Conservation (phyloP, 768 basidiomycete genomes). For the Leccinum sublutescens region DNA sequence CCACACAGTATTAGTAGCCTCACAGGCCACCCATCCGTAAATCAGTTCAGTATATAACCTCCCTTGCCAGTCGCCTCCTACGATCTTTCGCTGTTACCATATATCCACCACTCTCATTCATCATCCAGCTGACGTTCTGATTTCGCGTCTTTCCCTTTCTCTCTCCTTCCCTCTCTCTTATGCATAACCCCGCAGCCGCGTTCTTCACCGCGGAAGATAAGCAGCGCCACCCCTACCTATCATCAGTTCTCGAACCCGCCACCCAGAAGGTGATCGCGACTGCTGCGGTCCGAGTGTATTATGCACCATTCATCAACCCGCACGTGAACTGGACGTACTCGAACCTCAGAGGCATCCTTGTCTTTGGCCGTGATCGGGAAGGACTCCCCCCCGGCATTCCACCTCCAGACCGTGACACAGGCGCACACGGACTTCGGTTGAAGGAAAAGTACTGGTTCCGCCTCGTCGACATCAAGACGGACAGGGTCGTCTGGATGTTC, state of each 20-base stretch:
- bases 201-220: constrained; percentile 39
- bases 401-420: constrained; percentile 19
- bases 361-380: constrained; percentile 45
- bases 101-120: constrained; percentile 21
- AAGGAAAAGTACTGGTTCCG: constrained; percentile 59
- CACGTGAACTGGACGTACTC: constrained; percentile 59
- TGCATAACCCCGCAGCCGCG: constrained; percentile 32
- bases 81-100: constrained; percentile 16
- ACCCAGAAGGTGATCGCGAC: constrained; percentile 50
- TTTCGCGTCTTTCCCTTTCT: constrained; percentile 1
- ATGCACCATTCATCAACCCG: constrained; percentile 49
- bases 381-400: constrained; percentile 22
- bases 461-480: constrained; percentile 54
- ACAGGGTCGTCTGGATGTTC: constrained; percentile 68
- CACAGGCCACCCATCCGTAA: constrained; percentile 24
- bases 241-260: constrained; percentile 38
- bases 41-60: constrained; percentile 34
- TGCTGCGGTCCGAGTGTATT: constrained; percentile 59
- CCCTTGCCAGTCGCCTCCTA: constrained; percentile 11
- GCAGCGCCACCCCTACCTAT: constrained; percentile 38
- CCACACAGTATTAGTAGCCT: constrained; percentile 14
- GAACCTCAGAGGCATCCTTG: constrained; percentile 56
- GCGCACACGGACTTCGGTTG: constrained; percentile 24
- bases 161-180: constrained; percentile 10
- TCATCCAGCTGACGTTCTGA: constrained; percentile 2